Evolutionary conservation across 2,329 filamentous ascomycete genomes (phyloP), one percentile per base, ranked within the genome.

Genomic region (Cordyceps cateniannulata): DNA sequence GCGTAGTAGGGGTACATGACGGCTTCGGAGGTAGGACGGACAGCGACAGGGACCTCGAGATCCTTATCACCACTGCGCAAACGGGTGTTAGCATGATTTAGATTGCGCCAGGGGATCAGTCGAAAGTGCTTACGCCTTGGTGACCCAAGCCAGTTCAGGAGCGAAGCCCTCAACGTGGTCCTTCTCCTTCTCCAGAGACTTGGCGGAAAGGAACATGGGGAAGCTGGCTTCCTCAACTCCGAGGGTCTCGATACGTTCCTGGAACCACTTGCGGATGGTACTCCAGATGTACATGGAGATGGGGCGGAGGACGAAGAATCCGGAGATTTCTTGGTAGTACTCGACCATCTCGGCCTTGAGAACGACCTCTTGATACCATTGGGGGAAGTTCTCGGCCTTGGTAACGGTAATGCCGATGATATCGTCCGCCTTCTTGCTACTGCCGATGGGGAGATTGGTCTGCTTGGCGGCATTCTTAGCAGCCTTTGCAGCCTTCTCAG

Each of bases 81-180:
- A 20, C 16, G 20, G 16, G 12, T 18, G 45, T 48, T 55, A 68
- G 48, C 18, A 38, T 40, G 3, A 5, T 48, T 9, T n/a, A 9
- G 2, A 16, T 16, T 45, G 24, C 14, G 35, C n/a, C 24, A 16
- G 9, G 14, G 16, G 3, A 20, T 16, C 29, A 3, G n/a, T 22
- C 35, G 61, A 45, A 55, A 22, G 20, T 32, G 79, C 84, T 76
- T 75, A 88, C 81, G 88, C 90, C 75, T 91, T 90, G 57, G 90
- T 95, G 29, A 95, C 90, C 90, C 90, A 95, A 61, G 90, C 90
- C 66, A 95, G 83, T 75, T 95, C 90, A 38, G 95, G 93, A 57
- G 95, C 95, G 74, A 99, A 99, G n/a, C 95, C 95, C 76, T 99
- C 93, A 64, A 99, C 90, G 75, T 99, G 95, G 70, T 95, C 90